phyloP scores from a whole-genome alignment of 371 early-diverging fungal species.

The Racocetra persica region DNA sequence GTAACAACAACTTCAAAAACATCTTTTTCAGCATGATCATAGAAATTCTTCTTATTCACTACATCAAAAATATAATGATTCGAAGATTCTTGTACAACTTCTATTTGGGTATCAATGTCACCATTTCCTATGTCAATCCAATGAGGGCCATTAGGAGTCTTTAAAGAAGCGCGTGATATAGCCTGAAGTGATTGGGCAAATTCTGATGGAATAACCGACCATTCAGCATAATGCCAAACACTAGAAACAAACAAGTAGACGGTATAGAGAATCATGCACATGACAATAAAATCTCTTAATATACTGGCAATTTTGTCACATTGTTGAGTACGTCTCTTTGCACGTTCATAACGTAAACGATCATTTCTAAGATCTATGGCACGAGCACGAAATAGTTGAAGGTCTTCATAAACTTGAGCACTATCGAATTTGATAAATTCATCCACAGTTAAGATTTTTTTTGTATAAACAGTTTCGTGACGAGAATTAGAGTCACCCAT shows the following conservation, averaged over 20 bases:
- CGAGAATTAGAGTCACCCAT: neutral
- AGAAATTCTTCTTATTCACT: neutral
- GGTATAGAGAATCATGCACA: neutral
- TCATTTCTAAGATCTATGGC: constrained; percentile 35
- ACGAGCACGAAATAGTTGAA: constrained; percentile 32
- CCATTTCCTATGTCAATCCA: neutral
- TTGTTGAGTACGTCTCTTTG: neutral
- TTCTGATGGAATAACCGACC: constrained; percentile 31
- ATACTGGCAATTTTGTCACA: neutral
- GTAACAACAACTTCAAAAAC: constrained; percentile 10
- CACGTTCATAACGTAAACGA: constrained; percentile 12
- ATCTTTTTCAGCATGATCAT: neutral
- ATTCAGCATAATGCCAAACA: constrained; percentile 17
- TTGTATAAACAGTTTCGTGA: constrained; percentile 34
- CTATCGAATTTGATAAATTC: neutral
- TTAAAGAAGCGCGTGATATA: constrained; percentile 29
- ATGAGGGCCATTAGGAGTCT: constrained; percentile 3
- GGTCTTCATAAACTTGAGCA: constrained; percentile 14
- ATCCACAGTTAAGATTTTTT: constrained; percentile 19
- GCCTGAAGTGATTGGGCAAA: constrained; percentile 10
- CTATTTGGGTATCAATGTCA: neutral
- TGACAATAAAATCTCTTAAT: constrained; percentile 7
- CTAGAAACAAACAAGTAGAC: constrained; percentile 6
- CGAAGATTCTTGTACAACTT: constrained; percentile 24
- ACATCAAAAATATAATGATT: constrained; percentile 10